Evolutionary conservation across 2,329 filamentous ascomycete species (phyloP).

Genomic region (Aspergillus quadrilineatus): DNA sequence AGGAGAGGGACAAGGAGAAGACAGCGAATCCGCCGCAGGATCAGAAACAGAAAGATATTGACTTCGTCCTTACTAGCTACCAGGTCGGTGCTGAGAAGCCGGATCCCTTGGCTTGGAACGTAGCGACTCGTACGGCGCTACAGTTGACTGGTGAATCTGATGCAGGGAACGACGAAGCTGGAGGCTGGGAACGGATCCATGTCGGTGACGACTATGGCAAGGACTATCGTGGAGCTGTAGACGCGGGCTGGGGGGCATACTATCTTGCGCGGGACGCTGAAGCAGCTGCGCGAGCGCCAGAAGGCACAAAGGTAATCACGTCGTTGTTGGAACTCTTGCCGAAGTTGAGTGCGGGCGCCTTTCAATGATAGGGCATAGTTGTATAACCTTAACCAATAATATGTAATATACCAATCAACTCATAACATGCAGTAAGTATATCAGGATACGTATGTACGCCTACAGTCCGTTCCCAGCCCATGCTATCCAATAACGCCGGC

Average conservation of each 20-base stretch:
- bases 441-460: slow-evolving; percentile 4
- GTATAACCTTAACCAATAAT: background rate
- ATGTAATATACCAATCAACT: background rate
- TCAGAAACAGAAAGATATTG: slow-evolving; percentile 33
- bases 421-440: background rate
- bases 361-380: background rate
- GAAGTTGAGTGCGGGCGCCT: slow-evolving; percentile 15
- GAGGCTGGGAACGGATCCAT: slow-evolving; percentile 37
- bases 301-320: slow-evolving; percentile 17
- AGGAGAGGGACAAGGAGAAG: slow-evolving; percentile 5
- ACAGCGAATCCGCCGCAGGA: background rate
- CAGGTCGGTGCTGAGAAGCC: slow-evolving; percentile 49
- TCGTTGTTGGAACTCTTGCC: slow-evolving; percentile 28
- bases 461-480: background rate
- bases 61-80: slow-evolving; percentile 49
- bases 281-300: background rate
- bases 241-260: slow-evolving; percentile 42
- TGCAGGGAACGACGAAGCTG: background rate
- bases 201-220: slow-evolving; percentile 47
- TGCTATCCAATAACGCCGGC: background rate
- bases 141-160: slow-evolving; percentile 9
- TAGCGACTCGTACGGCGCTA: slow-evolving; percentile 35
- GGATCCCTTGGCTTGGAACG: slow-evolving; percentile 39
- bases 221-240: slow-evolving; percentile 40
- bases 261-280: slow-evolving; percentile 27